Conservation (phyloP, 2,329 filamentous ascomycete genomes). For the Aspergillus melleus region DNA sequence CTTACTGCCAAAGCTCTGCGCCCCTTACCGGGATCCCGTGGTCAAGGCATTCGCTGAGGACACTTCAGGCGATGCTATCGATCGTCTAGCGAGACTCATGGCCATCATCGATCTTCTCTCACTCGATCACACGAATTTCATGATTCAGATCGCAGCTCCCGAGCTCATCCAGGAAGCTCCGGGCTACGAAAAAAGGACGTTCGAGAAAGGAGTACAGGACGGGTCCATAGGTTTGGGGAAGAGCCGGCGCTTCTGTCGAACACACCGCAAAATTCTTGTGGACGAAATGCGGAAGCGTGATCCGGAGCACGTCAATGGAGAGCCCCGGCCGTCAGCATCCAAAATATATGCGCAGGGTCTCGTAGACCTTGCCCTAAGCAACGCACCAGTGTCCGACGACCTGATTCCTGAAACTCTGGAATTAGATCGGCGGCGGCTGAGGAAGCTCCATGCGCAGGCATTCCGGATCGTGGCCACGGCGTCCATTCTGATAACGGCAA, state of each 20-base stretch:
- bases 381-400: slow-evolving; percentile 51
- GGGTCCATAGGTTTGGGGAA: slow-evolving; percentile 53
- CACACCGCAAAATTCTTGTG: slow-evolving; percentile 38
- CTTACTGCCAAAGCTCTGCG: slow-evolving; percentile 64
- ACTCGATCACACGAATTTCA: slow-evolving; percentile 66
- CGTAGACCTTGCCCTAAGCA: slow-evolving; percentile 58
- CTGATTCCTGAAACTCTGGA: slow-evolving; percentile 61
- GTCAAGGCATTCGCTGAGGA: slow-evolving; percentile 58
- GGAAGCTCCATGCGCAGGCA: slow-evolving; percentile 53
- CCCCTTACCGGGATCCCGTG: slow-evolving; percentile 61
- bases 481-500: slow-evolving; percentile 63
- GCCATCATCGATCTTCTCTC: slow-evolving; percentile 63
- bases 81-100: slow-evolving; percentile 63
- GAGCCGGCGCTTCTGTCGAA: slow-evolving; percentile 57
- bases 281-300: slow-evolving; percentile 54
- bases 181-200: slow-evolving; percentile 62
- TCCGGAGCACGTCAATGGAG: slow-evolving; percentile 37
- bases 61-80: slow-evolving; percentile 56
- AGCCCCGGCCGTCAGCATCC: slow-evolving; percentile 34
- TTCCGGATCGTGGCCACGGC: slow-evolving; percentile 62
- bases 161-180: slow-evolving; percentile 61
- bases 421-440: slow-evolving; percentile 56
- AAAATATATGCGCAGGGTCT: slow-evolving; percentile 61
- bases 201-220: slow-evolving; percentile 55
- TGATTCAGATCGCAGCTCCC: slow-evolving; percentile 61